phyloP scores from a whole-genome alignment of 2,329 filamentous ascomycete genomes.

The Nothopassalora personata region DNA sequence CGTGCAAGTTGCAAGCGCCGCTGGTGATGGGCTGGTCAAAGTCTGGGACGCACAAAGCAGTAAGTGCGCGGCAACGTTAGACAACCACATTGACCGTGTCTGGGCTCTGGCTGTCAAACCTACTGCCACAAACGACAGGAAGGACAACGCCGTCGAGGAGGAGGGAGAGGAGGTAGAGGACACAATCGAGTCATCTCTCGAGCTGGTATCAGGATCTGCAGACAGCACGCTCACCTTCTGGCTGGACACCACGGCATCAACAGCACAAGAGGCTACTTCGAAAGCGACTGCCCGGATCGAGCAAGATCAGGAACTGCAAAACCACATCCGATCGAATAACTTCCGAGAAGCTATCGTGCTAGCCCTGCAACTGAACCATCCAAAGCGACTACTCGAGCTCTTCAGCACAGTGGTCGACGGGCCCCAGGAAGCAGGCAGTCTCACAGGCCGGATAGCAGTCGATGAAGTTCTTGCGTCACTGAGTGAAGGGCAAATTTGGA shows the following conservation, averaged over 20 bases:
- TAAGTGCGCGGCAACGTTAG: conserved; percentile 81
- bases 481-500: conserved; percentile 78
- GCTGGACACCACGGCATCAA: conserved; percentile 82
- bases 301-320: conserved; percentile 89
- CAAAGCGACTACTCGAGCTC: conserved; percentile 74
- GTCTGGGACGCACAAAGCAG: conserved; percentile 87
- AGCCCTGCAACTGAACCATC: conserved; percentile 89
- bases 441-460: conserved; percentile 62
- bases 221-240: conserved; percentile 94
- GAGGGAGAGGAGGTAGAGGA: conserved; percentile 20
- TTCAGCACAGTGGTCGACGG: conserved; percentile 74
- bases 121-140: conserved; percentile 23
- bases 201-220: conserved; percentile 81
- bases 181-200: conserved; percentile 44
- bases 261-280: conserved; percentile 66
- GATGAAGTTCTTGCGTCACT: conserved; percentile 77
- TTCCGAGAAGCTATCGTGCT: conserved; percentile 91
- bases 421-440: conserved; percentile 57
- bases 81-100: conserved; percentile 94
- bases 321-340: conserved; percentile 80
- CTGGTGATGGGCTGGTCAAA: conserved; percentile 91
- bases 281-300: conserved; percentile 77
- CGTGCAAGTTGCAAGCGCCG: conserved; percentile 75
- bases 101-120: conserved; percentile 80
- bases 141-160: conserved; percentile 20